These are phyloP conservation scores for Nidularia pulvinata DNA, from an alignment of 768 basidiomycete genomes.

Conservation along the genomic window DNA sequence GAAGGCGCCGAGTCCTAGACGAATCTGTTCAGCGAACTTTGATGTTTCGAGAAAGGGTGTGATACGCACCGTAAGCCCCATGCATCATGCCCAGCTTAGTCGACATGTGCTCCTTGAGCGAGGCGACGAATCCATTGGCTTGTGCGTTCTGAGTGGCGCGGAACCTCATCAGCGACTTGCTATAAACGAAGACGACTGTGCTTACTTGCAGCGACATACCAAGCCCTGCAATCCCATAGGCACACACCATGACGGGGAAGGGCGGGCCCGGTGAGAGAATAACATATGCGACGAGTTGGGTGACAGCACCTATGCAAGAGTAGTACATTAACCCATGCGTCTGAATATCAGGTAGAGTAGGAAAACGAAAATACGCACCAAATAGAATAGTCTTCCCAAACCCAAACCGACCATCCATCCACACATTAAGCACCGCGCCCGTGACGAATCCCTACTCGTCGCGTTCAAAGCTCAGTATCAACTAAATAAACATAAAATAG, in stretches of 20 bases:
- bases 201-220: constrained; percentile 42
- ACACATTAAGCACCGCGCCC: constrained; percentile 47
- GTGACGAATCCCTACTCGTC: constrained; percentile 41
- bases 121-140: constrained; percentile 53
- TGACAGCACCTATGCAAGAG: constrained; percentile 29
- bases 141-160: constrained; percentile 42
- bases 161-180: not conserved
- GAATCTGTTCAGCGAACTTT: not conserved
- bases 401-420: constrained; percentile 38
- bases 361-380: not conserved
- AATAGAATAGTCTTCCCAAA: constrained; percentile 40
- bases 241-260: constrained; percentile 48
- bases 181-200: constrained; percentile 6
- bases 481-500: not conserved
- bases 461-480: too few species aligned
- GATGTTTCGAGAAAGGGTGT: too few species aligned
- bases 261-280: constrained; percentile 47
- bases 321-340: not conserved
- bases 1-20: constrained; percentile 40
- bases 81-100: constrained; percentile 54
- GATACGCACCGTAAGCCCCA: constrained; percentile 43
- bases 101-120: constrained; percentile 36
- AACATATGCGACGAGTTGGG: constrained; percentile 41
- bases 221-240: constrained; percentile 44
- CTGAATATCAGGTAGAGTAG: not conserved